A percentile compares a stretch with the other conserved stretches of the same genome.
These are phyloP conservation scores for Penicillium sp. DNA, from an alignment of 2,329 filamentous ascomycete species.

Conservation along the genomic window DNA sequence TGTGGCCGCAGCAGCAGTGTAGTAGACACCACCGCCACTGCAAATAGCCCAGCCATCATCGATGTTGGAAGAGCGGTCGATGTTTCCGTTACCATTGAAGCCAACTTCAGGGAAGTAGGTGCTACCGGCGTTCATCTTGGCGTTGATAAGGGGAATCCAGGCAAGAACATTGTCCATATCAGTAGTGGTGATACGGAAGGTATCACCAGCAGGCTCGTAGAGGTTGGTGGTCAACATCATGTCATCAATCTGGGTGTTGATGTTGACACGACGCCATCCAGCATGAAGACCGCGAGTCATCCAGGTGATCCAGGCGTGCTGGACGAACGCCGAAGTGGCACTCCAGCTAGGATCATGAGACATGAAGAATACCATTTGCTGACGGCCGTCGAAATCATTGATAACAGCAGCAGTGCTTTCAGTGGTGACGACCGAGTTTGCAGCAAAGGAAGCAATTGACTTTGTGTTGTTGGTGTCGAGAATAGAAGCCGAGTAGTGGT, in stretches of 20 bases:
- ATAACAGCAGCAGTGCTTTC: slow-evolving; percentile 58
- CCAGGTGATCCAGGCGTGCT: slow-evolving; percentile 65
- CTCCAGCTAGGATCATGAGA: slow-evolving; percentile 55
- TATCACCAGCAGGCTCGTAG: slow-evolving; percentile 49
- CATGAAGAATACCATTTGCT: slow-evolving; percentile 65
- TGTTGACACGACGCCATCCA: slow-evolving; percentile 56
- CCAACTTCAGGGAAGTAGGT: slow-evolving; percentile 55
- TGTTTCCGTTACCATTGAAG: slow-evolving; percentile 58
- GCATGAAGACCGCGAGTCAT: slow-evolving; percentile 58
- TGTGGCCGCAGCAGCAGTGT: slow-evolving; percentile 47
- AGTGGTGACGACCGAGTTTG: slow-evolving; percentile 41
- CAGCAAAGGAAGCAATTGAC: slow-evolving; percentile 55
- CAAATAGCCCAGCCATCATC: slow-evolving; percentile 26
- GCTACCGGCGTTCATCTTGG: slow-evolving; percentile 53
- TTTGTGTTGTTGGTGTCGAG: slow-evolving; percentile 55
- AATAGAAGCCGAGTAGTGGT: slow-evolving; percentile 60
- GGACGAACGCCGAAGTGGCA: slow-evolving; percentile 57
- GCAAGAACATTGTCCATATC: slow-evolving; percentile 50
- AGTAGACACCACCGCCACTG: slow-evolving; percentile 46
- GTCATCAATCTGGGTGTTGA: slow-evolving; percentile 62
- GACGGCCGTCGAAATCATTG: slow-evolving; percentile 56
- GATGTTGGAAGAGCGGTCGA: slow-evolving; percentile 37
- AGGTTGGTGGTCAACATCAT: slow-evolving; percentile 58
- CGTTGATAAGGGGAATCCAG: slow-evolving; percentile 44
- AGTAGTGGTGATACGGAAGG: slow-evolving; percentile 51